Percentiles rank a stretch among this genome's conserved stretches.
phyloP scores from a whole-genome alignment of 345 rosid genomes.

The Moringa oleifera region DNA sequence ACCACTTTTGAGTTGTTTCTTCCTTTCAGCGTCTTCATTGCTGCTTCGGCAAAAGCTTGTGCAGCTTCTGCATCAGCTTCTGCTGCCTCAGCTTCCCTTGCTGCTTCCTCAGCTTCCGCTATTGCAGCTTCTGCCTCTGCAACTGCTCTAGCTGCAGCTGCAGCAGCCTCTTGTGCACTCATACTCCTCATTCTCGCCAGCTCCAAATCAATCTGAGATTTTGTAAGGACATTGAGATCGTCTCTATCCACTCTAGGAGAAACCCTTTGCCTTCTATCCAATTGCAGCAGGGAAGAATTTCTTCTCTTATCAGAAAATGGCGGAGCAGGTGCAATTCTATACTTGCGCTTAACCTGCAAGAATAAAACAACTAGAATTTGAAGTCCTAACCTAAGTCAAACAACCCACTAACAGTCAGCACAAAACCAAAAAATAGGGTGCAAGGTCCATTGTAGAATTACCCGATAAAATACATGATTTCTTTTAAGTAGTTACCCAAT shows the following conservation, averaged over 20 bases:
- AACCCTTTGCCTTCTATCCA: constrained; percentile 42
- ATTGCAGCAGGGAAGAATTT: constrained; percentile 22
- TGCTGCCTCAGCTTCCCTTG: constrained; percentile 88
- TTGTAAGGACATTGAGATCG: constrained; percentile 45
- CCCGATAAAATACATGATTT: no score
- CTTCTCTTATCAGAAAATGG: constrained; percentile 51
- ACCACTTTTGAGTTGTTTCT: constrained; percentile 57
- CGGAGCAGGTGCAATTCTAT: constrained; percentile 60
- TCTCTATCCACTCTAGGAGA: constrained; percentile 50
- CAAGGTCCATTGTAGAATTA: no score
- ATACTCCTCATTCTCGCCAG: constrained; percentile 73
- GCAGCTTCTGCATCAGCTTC: constrained; percentile 97
- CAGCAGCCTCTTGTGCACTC: constrained; percentile 83
- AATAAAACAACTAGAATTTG: no score
- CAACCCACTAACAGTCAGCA: background rate
- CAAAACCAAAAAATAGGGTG: background rate
- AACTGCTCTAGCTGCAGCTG: constrained; percentile 86
- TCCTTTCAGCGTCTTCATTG: constrained; percentile 63
- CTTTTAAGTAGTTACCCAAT: no score
- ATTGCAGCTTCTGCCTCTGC: constrained; percentile 91
- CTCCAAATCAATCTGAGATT: constrained; percentile 75
- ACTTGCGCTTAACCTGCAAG: constrained; percentile 83
- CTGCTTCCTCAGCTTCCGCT: constrained; percentile 94
- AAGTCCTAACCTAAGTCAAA: no score
- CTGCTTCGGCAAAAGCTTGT: constrained; percentile 85